phyloP scores from a whole-genome alignment of 805 yeast species.

The Candida morakotiae region DNA sequence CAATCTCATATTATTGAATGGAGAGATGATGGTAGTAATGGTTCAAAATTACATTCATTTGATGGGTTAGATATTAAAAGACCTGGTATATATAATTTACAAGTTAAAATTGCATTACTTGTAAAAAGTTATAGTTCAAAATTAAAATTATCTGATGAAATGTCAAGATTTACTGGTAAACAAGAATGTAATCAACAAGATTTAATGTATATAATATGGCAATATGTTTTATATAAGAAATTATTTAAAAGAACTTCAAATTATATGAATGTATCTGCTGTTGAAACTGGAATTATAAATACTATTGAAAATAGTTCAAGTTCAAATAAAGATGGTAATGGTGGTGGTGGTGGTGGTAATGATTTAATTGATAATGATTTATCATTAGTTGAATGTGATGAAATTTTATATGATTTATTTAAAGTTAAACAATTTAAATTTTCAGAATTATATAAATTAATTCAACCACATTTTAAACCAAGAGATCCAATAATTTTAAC shows the following conservation, averaged over 20 bases:
- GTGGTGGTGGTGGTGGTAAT: no score
- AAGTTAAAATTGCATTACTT: conserved; percentile 65
- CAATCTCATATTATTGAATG: conserved; percentile 68
- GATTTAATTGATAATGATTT: conserved; percentile 28
- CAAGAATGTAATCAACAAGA: conserved; percentile 83
- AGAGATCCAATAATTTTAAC: conserved; percentile 75
- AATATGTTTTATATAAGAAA: conserved; percentile 66
- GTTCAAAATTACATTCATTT: conserved; percentile 34
- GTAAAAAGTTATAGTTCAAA: conserved; percentile 68
- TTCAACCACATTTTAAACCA: conserved; percentile 70
- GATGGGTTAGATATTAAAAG: conserved; percentile 90
- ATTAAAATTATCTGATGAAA: conserved; percentile 56
- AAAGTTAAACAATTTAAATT: conserved; percentile 55
- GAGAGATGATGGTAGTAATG: conserved; percentile 58
- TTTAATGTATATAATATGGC: conserved; percentile 75
- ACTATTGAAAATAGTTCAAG: no score
- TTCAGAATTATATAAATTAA: conserved; percentile 65
- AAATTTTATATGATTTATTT: conserved; percentile 41
- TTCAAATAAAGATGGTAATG: conserved; percentile 15
- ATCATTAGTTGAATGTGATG: conserved; percentile 39
- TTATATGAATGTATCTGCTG: conserved; percentile 35
- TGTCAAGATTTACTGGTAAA: conserved; percentile 71
- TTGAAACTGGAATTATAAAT: conserved; percentile 17
- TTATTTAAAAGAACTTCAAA: conserved; percentile 35
- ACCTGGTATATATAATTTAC: conserved; percentile 54